phyloP scores from a whole-genome alignment of 75 land plant genomes.

The Azolla pinnata region DNA sequence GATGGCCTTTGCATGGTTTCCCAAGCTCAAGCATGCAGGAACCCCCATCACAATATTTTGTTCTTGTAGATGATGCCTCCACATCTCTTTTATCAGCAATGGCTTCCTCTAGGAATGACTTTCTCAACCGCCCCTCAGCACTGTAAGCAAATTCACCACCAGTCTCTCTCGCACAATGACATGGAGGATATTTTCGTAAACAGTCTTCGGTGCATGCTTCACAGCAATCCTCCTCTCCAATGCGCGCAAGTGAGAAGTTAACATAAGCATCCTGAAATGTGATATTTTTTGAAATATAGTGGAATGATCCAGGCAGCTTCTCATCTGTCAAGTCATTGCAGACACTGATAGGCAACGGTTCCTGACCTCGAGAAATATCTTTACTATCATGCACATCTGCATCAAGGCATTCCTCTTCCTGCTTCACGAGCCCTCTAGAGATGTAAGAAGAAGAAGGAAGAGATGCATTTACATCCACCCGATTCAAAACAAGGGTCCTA shows the following conservation, averaged over 20 bases:
- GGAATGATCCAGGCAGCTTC: conserved; percentile 29
- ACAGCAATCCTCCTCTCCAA: conserved; percentile 87
- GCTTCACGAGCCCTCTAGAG: too few relatives aligned
- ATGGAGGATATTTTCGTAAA: conserved; percentile 40
- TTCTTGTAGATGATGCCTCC: conserved; percentile 2
- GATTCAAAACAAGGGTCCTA: too few relatives aligned
- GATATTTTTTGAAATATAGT: conserved; percentile 42
- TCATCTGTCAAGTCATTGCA: conserved; percentile 38
- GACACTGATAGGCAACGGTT: conserved; percentile 46
- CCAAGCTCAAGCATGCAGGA: neutral
- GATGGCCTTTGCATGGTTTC: conserved; percentile 65
- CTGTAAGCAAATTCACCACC: conserved; percentile 80
- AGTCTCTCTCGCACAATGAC: conserved; percentile 85
- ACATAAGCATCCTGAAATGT: conserved; percentile 61
- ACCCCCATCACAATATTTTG: neutral
- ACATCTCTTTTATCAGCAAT: conserved; percentile 16
- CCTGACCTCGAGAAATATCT: conserved; percentile 70
- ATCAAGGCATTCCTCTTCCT: too few relatives aligned
- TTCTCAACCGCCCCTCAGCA: conserved; percentile 40
- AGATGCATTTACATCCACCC: too few relatives aligned
- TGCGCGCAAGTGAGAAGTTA: conserved; percentile 52
- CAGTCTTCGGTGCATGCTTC: conserved; percentile 62
- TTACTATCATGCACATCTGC: conserved; percentile 26
- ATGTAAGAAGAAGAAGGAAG: too few relatives aligned
- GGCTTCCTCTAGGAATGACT: conserved; percentile 33